Percentiles rank a stretch among this genome's conserved stretches.
Conservation (phyloP, 148 eudicot genomes). For the Suaeda aralocaspica region DNA sequence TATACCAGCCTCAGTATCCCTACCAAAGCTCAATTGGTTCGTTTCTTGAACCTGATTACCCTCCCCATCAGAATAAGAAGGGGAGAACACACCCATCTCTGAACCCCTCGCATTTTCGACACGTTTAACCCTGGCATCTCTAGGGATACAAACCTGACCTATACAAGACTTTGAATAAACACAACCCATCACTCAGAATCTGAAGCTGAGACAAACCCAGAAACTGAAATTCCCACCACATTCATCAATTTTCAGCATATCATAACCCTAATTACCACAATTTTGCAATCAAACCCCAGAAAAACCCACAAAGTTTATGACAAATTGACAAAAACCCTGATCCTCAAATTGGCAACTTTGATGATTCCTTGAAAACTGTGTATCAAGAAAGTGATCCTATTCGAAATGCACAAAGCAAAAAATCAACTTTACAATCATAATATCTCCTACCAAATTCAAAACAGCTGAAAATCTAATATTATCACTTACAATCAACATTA, state of each 20-base stretch:
- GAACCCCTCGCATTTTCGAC: constrained; percentile 43
- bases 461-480: neutral
- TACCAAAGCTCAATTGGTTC: constrained; percentile 42
- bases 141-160: constrained; percentile 76
- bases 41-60: constrained; percentile 47
- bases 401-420: constrained; percentile 17
- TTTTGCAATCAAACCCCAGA: constrained; percentile 6
- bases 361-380: constrained; percentile 16
- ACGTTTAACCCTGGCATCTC: constrained; percentile 43
- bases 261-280: constrained; percentile 14
- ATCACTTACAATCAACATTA: constrained; percentile 5
- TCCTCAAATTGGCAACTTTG: constrained; percentile 11
- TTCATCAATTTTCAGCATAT: constrained; percentile 36
- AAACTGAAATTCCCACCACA: constrained; percentile 30
- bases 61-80: constrained; percentile 50
- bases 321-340: constrained; percentile 10
- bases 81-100: constrained; percentile 57
- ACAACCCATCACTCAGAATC: constrained; percentile 80
- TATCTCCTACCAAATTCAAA: constrained; percentile 3
- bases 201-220: constrained; percentile 28
- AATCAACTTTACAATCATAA: constrained; percentile 14
- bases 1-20: constrained; percentile 80
- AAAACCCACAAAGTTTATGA: neutral
- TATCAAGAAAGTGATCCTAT: constrained; percentile 8
- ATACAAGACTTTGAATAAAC: constrained; percentile 87